Evolutionary conservation across 73 alveolate genomes (phyloP), one percentile per base, ranked within the genome.

Genomic region (Paramecium primaurelia): DNA sequence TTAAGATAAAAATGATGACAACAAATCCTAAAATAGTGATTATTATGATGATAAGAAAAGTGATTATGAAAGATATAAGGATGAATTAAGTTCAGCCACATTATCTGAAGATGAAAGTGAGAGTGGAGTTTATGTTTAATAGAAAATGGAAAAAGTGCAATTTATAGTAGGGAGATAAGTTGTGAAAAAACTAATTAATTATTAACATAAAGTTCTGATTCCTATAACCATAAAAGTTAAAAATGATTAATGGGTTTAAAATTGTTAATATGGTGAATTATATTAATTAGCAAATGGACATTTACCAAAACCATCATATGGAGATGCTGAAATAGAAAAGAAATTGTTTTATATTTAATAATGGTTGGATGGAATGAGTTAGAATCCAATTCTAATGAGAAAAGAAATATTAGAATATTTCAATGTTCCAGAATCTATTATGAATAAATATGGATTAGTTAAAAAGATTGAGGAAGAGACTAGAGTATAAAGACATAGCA

Each of bases 51-150:
- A 40, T 40, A 37, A 37, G 6, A 40, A 34, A 37, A 73, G 60
- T 73, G 87, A 73, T 73, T 73, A 16, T 73, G 87, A 73, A 37
- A 73, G 26, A 38, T 73, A 73, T 11, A 73, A 73, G 18, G 87
- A 73, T 73, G 87, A 73, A 40, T 28, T 73, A 3, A 73, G 58
- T 16, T 73, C 87, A 12, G 58, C 87, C 6, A 73, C 10, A 37
- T 34, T 73, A 73, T 73, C 87, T 3, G 87, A 73, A 37, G 87
- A 73, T 73, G 87, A 73, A 38, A 37, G 87, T 73, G 87, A 73
- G 40, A 73, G 87, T 37, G 87, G 60, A 0, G 36, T 40, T 1
- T 73, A 73, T 73, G 58, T 73, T 10, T 34, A 34, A 73, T 37
- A 73, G 40, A 73, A 40, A 20, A 73, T 73, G 87, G 87, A 73